Percentiles rank a stretch among this genome's conserved stretches.
Conservation (phyloP, 2,329 filamentous ascomycete genomes). For the Pseudopyrenochaeta lycopersici region DNA sequence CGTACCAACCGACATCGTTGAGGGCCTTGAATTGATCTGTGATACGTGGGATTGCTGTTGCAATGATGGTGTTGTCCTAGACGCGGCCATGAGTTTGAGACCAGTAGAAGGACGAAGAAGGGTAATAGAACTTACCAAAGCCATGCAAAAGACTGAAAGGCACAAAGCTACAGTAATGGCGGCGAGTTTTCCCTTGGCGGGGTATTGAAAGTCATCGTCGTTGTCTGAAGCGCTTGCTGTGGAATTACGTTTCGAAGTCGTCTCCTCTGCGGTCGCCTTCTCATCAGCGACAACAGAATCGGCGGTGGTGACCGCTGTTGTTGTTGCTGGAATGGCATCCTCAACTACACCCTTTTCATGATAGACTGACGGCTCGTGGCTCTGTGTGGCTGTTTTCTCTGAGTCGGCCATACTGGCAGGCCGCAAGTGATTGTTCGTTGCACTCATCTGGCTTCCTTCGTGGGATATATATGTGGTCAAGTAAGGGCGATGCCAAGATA, state of each 20-base stretch:
- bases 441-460: constrained; percentile 25
- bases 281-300: constrained; percentile 15
- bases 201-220: constrained; percentile 46
- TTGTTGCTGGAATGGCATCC: constrained; percentile 31
- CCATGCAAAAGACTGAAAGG: constrained; percentile 51
- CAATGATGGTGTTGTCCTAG: constrained; percentile 59
- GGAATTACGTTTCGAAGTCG: constrained; percentile 26
- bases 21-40: constrained; percentile 58
- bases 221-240: constrained; percentile 28
- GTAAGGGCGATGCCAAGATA: constrained; percentile 2
- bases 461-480: constrained; percentile 1
- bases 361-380: constrained; percentile 28
- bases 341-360: constrained; percentile 40
- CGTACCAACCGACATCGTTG: constrained; percentile 59
- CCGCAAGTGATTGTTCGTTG: constrained; percentile 33
- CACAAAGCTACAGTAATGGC: constrained; percentile 46
- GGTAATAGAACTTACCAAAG: constrained; percentile 35
- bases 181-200: constrained; percentile 42
- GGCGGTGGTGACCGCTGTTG: constrained; percentile 25
- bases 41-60: constrained; percentile 59
- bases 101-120: not conserved
- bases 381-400: constrained; percentile 42
- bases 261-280: constrained; percentile 18
- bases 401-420: constrained; percentile 43
- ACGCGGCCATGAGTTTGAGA: not conserved